phyloP scores from a whole-genome alignment of 192 early-diverging fungal genomes.

The Podila horticola region DNA sequence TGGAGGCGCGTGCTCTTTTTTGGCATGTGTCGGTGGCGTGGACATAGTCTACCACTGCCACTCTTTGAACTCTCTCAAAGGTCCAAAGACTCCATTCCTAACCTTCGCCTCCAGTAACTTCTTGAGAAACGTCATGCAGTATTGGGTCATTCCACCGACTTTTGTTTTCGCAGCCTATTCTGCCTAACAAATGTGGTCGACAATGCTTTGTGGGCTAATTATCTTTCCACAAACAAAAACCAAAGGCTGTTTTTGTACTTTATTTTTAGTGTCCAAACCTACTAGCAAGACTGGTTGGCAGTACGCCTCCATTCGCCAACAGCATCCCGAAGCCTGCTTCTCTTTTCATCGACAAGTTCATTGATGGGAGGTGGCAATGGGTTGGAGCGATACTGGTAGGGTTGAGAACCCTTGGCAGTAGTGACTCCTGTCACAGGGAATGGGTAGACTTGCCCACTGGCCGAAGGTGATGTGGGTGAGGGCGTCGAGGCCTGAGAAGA shows the following conservation, averaged over 20 bases:
- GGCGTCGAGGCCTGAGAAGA: constrained; percentile 35
- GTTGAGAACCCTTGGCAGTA: background rate
- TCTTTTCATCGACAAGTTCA: constrained; percentile 17
- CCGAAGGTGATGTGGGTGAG: constrained; percentile 22
- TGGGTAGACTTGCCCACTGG: constrained; percentile 20
- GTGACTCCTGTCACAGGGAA: constrained; percentile 2
- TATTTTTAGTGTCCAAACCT: background rate
- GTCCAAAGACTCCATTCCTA: no score
- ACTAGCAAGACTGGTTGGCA: constrained; percentile 9
- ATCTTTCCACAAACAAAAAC: no score
- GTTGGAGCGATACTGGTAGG: constrained; percentile 22
- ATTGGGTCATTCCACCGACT: no score
- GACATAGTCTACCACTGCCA: no score
- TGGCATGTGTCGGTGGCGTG: no score
- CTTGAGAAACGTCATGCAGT: no score
- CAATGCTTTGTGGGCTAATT: no score
- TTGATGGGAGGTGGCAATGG: constrained; percentile 29
- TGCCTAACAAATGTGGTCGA: no score
- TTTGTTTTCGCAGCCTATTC: no score
- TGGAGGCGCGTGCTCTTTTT: no score
- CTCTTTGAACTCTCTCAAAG: no score
- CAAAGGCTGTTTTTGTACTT: background rate
- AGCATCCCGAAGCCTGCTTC: constrained; percentile 26
- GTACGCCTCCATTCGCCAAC: constrained; percentile 46
- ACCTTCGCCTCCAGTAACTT: no score